Base-by-base conservation (phyloP, 2,329 filamentous ascomycete species). In the Helminthosporium solani region DNA sequence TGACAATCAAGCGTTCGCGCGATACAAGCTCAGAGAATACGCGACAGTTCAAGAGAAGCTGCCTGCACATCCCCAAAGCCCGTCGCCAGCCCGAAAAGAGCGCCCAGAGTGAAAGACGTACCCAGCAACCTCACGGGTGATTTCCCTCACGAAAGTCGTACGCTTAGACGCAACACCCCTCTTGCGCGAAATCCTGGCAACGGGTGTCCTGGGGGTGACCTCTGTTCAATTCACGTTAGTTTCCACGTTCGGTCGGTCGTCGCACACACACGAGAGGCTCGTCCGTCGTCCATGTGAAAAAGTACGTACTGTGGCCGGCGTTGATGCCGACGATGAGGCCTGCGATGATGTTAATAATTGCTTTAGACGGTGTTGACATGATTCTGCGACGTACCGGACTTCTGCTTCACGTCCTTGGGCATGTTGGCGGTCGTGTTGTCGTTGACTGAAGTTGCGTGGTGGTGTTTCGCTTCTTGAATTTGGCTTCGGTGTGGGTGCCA, bases 111-210 rank as follows among this genome's bases (percentile, higher is more conserved):
- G 31, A 49, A 16, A 33, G 57, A 82, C 86, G 71, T 84, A 90
- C 87, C 88, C 94, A 77, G 91, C 86, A 76, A 97, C 94, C 82
- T 99, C 94, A 84, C 95, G 95, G 76, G 96, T 90, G 74, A 99
- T 87, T 73, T 96, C 91, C 68, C 94, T 85, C 67, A 97, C 92
- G 79, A 99, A 97, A 68, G 88, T 85, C 67, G 94, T 97, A 72
- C 91, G 86, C 86, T 95, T 96, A 81, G 88, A 95, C 72, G 95
- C 81, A 79, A 94, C 88, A 67, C 94, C 94, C 85, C 96, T 97
- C 80, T 85, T 91, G 89, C 75, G 72, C 58, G 76, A 78, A 59
- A 78, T 72, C 58, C 72, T 72, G 57, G 73, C 67, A 61, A 74
- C 74, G 48, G 74, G 72, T 63, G 73, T 72, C 68, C 72, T 75